These are phyloP conservation scores for Penicillium sp. DNA, from an alignment of 2,329 filamentous ascomycete species.

Conservation along the genomic window DNA sequence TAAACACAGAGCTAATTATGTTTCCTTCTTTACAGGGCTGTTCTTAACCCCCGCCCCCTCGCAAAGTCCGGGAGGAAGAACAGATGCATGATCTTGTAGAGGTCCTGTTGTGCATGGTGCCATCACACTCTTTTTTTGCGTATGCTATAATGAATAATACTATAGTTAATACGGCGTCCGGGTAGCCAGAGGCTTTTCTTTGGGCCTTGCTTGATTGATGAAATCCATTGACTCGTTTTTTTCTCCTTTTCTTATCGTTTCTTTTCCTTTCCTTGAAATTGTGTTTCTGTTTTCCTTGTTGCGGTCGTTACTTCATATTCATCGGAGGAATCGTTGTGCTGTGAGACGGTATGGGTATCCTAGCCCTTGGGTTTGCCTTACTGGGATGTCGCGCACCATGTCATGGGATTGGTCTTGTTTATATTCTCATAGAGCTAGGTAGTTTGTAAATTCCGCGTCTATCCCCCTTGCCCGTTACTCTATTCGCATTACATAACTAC, in stretches of 20 bases:
- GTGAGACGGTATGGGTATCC: neutral
- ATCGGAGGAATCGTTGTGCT: neutral
- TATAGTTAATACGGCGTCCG: constrained; percentile 48
- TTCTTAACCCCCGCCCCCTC: constrained; percentile 55
- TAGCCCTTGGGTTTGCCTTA: neutral
- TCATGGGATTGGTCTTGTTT: neutral
- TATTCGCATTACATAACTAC: too few relatives aligned
- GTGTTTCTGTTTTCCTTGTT: constrained; percentile 16
- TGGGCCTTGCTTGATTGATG: constrained; percentile 34
- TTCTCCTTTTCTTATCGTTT: constrained; percentile 9
- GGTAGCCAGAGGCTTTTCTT: constrained; percentile 35
- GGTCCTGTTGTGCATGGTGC: constrained; percentile 24
- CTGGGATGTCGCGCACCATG: neutral
- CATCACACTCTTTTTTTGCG: constrained; percentile 29
- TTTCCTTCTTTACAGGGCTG: constrained; percentile 44
- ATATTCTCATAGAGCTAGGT: constrained; percentile 5
- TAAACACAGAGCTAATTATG: constrained; percentile 2
- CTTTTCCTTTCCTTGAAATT: constrained; percentile 14
- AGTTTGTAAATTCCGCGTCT: neutral
- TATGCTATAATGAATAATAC: constrained; percentile 45
- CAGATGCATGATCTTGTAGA: constrained; percentile 55
- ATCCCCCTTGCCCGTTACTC: neutral
- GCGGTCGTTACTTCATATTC: neutral
- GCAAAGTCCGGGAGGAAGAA: constrained; percentile 52
- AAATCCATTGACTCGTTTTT: constrained; percentile 37